Evolutionary conservation across 2,329 filamentous ascomycete genomes (phyloP).

Genomic region (Sporothrix dimorphospora): DNA sequence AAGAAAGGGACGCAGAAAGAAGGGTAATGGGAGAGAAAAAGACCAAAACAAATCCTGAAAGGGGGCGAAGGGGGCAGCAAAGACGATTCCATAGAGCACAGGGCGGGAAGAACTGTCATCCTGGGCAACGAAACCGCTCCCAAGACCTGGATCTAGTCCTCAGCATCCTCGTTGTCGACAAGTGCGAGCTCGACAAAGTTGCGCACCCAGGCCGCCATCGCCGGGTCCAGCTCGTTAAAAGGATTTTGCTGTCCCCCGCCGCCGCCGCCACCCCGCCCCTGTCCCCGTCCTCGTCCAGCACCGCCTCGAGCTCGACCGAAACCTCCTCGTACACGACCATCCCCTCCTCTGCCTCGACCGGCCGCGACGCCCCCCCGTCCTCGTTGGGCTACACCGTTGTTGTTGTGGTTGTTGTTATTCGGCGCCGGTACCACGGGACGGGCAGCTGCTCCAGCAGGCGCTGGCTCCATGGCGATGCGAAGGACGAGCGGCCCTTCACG

Average conservation of each 20-base stretch:
- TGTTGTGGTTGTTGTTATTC: constrained; percentile 8
- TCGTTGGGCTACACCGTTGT: constrained; percentile 16
- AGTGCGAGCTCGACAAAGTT: constrained; percentile 35
- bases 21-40: too few species aligned
- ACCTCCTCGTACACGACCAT: constrained; percentile 4
- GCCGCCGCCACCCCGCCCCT: background rate
- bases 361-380: constrained; percentile 18
- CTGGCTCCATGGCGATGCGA: constrained; percentile 49
- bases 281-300: constrained; percentile 5
- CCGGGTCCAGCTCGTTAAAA: constrained; percentile 27
- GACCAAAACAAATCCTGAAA: background rate
- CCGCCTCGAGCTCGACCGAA: constrained; percentile 5
- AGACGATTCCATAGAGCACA: too few species aligned
- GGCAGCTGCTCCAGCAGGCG: constrained; percentile 7
- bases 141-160: constrained; percentile 15
- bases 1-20: background rate
- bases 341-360: constrained; percentile 4
- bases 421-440: background rate
- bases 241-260: background rate
- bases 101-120: background rate
- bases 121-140: background rate
- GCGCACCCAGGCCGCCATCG: constrained; percentile 32
- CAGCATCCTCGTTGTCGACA: constrained; percentile 33
- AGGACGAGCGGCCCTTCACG: constrained; percentile 61
- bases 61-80: background rate